Evolutionary conservation across 352 stramenopile species (phyloP).

Genomic region (Phytophthora fragariaefolia): DNA sequence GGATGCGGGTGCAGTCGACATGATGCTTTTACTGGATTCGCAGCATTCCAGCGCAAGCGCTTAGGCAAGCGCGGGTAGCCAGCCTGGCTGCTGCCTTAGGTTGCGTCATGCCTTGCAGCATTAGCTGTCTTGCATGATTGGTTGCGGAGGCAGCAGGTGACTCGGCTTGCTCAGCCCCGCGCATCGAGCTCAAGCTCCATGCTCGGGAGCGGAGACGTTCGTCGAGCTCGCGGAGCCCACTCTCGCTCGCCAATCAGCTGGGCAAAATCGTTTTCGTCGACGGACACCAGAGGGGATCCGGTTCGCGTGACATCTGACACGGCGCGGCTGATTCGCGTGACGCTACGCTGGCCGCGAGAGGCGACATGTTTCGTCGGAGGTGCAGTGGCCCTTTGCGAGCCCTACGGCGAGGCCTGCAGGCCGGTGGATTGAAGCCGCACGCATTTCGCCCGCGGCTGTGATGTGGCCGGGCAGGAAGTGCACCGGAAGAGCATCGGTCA

Average conservation of each 20-base stretch:
- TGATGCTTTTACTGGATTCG: not conserved
- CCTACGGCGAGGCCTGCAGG: too few species aligned
- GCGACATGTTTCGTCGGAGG: not conserved
- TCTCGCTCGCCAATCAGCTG: conserved; percentile 22
- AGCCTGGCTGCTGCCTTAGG: not conserved
- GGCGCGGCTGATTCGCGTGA: conserved; percentile 9
- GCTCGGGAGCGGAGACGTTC: not conserved
- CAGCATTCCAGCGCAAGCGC: not conserved
- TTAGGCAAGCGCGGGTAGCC: not conserved
- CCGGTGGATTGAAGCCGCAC: too few species aligned
- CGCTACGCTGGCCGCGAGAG: not conserved
- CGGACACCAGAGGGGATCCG: conserved; percentile 4
- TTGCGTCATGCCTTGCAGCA: not conserved
- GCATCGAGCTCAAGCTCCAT: not conserved
- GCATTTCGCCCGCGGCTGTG: too few species aligned
- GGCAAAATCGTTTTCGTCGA: conserved; percentile 27
- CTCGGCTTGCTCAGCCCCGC: conserved; percentile 1
- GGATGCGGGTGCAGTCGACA: not conserved
- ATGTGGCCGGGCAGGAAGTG: too few species aligned
- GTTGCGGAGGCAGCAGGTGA: not conserved
- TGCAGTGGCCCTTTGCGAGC: too few species aligned
- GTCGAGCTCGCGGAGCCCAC: not conserved
- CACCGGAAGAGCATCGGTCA: not conserved
- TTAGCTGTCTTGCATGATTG: not conserved
- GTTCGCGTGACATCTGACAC: conserved; percentile 15